These are phyloP conservation scores for Trichoderma breve DNA, from an alignment of 2,329 filamentous ascomycete species.

Conservation along the genomic window DNA sequence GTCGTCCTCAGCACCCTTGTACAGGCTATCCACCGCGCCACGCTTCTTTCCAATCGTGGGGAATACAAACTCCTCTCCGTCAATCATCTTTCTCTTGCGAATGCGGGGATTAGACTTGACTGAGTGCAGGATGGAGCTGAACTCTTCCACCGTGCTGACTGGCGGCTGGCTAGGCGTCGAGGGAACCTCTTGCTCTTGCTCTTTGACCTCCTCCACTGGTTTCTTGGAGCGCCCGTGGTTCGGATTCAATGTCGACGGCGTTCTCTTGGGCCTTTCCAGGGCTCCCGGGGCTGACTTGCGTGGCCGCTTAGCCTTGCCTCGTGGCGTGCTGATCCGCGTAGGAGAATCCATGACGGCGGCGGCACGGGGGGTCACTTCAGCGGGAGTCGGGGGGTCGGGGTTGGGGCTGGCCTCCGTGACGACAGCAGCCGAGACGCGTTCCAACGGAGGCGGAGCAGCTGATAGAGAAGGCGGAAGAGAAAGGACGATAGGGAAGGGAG, in stretches of 20 bases:
- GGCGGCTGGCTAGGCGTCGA: conserved; percentile 16
- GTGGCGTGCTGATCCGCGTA: conserved; percentile 19
- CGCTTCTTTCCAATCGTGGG: conserved; percentile 22
- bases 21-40: not conserved
- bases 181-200: not conserved
- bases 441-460: not conserved
- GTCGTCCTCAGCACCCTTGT: conserved; percentile 22
- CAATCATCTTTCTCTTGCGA: conserved; percentile 47
- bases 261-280: conserved; percentile 31
- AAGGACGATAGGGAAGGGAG: not conserved
- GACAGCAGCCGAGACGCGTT: conserved; percentile 17
- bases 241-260: conserved; percentile 37
- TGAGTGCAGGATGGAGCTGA: conserved; percentile 49
- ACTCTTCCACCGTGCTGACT: conserved; percentile 12
- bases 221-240: conserved; percentile 36
- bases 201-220: not conserved
- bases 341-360: not conserved
- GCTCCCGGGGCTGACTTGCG: conserved; percentile 43
- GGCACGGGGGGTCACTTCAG: conserved; percentile 5
- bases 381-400: conserved; percentile 13
- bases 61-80: conserved; percentile 37
- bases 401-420: not conserved
- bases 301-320: conserved; percentile 32
- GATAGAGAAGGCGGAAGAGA: not conserved
- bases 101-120: conserved; percentile 50